Evolutionary conservation across 2,329 filamentous ascomycete species (phyloP), one percentile per base, ranked within the genome.

Genomic region (Epichloe gansuensis): DNA sequence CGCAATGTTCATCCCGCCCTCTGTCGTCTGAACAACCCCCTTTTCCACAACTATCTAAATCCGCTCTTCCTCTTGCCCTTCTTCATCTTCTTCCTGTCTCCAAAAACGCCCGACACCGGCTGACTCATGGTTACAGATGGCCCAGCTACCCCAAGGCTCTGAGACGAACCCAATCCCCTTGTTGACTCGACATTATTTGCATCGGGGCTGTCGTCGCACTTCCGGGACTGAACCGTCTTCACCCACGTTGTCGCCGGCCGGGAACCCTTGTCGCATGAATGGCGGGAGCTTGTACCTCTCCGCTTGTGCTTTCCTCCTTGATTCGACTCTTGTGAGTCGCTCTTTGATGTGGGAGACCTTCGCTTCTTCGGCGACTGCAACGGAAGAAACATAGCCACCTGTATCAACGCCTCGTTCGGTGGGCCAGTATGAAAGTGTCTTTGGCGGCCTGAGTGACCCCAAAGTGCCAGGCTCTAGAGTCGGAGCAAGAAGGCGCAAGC

Each of bases 51-150:
- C 45, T 41, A 69, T 57, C 67, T 67, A 52, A 75, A 74, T 1
- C 71, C 71, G 9, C 65, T 67, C 60, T 65, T 70, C 60, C 66
- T 70, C 63, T 72, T 73, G 15, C 57, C 54, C 60, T 74, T 75
- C 63, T 74, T 74, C 51, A 63, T 67, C 56, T 63, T 67, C 54
- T 66, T 68, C 48, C 74, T 65, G 56, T 68, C 69, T 28, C 75
- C 75, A 68, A 75, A 75, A 4, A 63, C 57, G 2, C 75, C 75
- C n/a, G 66, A 54, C 13, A 72, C 60, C 9, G 72, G 69, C 58
- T 76, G 74, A 50, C 73, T 75, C 67, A 74, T 74, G n/a, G 67
- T 64, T 50, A 67, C 56, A 3, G 61, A 60, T n/a, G 66, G 60
- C 42, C 61, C 59, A 12, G 61, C 51, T 2, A 59, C 50, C 1